Conservation (phyloP, 371 early-diverging fungal genomes). For the Mortierella sp. region DNA sequence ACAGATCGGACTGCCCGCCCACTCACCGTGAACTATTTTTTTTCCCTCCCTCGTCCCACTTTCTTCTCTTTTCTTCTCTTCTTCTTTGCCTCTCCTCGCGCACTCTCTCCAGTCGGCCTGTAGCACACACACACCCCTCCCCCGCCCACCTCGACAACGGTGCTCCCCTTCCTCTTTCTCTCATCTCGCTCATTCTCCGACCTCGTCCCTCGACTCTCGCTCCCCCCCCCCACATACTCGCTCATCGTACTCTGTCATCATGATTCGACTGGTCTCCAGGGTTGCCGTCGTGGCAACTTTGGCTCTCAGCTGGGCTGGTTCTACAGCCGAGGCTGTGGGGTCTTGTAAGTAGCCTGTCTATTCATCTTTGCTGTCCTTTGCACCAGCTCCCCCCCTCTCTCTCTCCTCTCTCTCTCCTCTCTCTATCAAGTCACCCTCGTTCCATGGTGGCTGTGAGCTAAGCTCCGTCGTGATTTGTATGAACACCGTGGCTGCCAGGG, state of each 20-base stretch:
- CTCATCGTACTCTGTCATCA: neutral
- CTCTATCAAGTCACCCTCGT: too few species aligned
- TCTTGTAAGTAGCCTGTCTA: constrained; percentile 23
- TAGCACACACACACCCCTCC: too few species aligned
- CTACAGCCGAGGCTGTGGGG: constrained; percentile 27
- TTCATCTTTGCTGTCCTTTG: neutral
- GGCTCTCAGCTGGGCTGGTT: constrained; percentile 30
- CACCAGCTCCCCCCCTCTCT: neutral
- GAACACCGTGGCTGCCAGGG: too few species aligned
- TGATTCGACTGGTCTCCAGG: constrained; percentile 30
- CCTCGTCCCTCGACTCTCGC: neutral
- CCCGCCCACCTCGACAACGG: constrained; percentile 34
- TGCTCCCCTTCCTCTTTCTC: constrained; percentile 1
- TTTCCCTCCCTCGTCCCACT: neutral
- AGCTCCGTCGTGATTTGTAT: too few species aligned
- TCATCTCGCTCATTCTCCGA: neutral
- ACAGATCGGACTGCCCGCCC: neutral
- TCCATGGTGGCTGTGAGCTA: too few species aligned
- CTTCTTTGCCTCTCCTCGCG: neutral
- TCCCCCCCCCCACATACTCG: neutral
- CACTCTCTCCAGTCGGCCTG: neutral
- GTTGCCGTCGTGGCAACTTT: constrained; percentile 29
- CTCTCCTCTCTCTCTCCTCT: neutral
- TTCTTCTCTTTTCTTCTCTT: neutral
- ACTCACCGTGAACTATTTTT: neutral